A percentile compares a stretch with the other conserved stretches of the same genome.
phyloP scores from a whole-genome alignment of 257 asterid species.

The Przewalskia tangutica region DNA sequence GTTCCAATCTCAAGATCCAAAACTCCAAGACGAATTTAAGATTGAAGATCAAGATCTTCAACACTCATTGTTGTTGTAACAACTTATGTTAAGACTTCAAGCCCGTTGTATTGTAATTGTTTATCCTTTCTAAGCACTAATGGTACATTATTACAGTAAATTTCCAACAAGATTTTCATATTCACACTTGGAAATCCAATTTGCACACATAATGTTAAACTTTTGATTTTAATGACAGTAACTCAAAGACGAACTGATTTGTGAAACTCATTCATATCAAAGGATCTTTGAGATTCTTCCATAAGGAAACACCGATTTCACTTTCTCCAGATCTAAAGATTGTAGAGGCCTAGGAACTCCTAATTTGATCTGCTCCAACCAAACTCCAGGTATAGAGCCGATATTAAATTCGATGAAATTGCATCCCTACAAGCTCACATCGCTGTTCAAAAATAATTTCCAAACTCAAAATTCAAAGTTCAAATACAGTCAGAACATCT shows the following conservation, averaged over 20 bases:
- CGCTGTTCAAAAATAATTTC: slow-evolving; percentile 25
- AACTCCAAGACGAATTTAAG: no score
- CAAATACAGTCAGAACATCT: no score
- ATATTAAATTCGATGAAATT: slow-evolving; percentile 82
- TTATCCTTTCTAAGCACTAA: no score
- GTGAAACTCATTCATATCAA: background rate
- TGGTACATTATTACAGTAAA: no score
- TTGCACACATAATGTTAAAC: background rate
- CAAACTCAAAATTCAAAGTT: no score
- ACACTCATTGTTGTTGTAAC: no score
- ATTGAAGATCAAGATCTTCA: no score
- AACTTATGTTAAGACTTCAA: no score
- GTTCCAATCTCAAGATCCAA: no score
- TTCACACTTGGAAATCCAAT: background rate
- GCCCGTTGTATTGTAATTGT: no score
- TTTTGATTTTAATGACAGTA: background rate
- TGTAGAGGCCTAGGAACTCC: slow-evolving; percentile 75
- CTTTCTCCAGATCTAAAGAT: slow-evolving; percentile 64
- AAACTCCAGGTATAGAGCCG: slow-evolving; percentile 92
- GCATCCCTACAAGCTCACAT: slow-evolving; percentile 91
- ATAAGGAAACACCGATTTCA: slow-evolving; percentile 92
- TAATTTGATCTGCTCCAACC: slow-evolving; percentile 72
- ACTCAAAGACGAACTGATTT: background rate
- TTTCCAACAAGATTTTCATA: no score
- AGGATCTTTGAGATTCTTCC: slow-evolving; percentile 51